These are phyloP conservation scores for Teunomyces lycoperdinae DNA, from an alignment of 805 yeast species.

Conservation along the genomic window DNA sequence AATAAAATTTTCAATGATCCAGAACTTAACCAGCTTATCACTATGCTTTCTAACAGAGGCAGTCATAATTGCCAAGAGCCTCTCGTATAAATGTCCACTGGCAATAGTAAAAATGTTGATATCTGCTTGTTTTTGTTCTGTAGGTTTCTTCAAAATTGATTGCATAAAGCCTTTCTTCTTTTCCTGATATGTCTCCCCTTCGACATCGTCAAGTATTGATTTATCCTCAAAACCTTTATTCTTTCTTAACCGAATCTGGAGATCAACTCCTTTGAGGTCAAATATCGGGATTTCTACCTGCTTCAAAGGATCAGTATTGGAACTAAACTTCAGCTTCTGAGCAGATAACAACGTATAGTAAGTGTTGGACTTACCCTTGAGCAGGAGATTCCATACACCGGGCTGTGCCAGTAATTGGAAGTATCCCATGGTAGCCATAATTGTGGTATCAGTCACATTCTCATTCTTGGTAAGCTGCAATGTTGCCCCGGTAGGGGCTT, in stretches of 20 bases:
- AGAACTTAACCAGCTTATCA: constrained; percentile 64
- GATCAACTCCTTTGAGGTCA: constrained; percentile 14
- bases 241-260: constrained; percentile 46
- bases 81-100: constrained; percentile 76
- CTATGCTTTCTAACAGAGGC: constrained; percentile 66
- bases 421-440: constrained; percentile 83
- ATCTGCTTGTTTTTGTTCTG: constrained; percentile 44
- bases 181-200: neutral
- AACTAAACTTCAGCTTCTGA: constrained; percentile 37
- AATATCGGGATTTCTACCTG: neutral
- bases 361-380: constrained; percentile 28
- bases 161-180: constrained; percentile 1
- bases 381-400: constrained; percentile 59
- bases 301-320: constrained; percentile 22
- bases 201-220: constrained; percentile 10
- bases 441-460: constrained; percentile 51
- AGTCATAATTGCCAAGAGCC: constrained; percentile 75
- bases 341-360: constrained; percentile 35
- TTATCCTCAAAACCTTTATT: constrained; percentile 20
- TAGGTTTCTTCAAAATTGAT: neutral
- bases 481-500: constrained; percentile 50
- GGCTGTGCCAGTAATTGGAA: constrained; percentile 74
- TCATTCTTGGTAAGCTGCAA: constrained; percentile 33
- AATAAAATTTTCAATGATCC: constrained; percentile 82
- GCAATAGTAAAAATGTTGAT: constrained; percentile 81